Base-by-base conservation (phyloP, 306 rosid species). In the Ceratonia siliqua region DNA sequence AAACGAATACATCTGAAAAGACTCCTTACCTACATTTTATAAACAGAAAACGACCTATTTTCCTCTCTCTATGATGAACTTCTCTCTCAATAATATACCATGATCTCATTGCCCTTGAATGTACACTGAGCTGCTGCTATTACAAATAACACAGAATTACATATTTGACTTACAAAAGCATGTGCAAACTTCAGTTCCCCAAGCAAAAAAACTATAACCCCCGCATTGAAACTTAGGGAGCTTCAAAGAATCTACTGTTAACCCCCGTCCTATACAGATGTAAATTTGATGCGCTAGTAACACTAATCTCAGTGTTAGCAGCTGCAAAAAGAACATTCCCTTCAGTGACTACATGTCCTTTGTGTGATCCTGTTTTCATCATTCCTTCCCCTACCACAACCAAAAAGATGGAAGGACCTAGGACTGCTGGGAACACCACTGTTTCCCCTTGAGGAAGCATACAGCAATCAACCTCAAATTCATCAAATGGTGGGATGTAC, bases 271-370 rank as follows among this genome's bases (percentile, higher is more conserved):
- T 82, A 59, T 87, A 92, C 82, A 94, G 54, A 73, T 80, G 86
- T 86, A 94, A 78, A 76, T 83, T 76, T 11, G 90, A 88, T 32
- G 85, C 87, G 55, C 91, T 69, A 7, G 82, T 78, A 39, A 94
- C 72, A 10, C 70, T 77, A 79, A 90, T 73, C 84, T 85, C 91
- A 1, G 89, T 77, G 70, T 89, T n/a, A 50, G 96, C 93, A 1
- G 99, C 91, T 56, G 89, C 89, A 45, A 94, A 94, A 65, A 94
- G 85, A 76, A 90, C 96, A 75, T 86, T 87, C 22, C 99, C 99
- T 86, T 92, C 87, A 17, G 81, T 72, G 35, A 89, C 72, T 63
- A 25, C 59, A 15, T 80, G 87, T 8, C 75, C 93, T 52, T 65
- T 38, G 3, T 68, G 62, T 41, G 85, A 67, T 33, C 77, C 86